Conservation (phyloP, 2,329 filamentous ascomycete species). For the Epichloe coenophiala region DNA sequence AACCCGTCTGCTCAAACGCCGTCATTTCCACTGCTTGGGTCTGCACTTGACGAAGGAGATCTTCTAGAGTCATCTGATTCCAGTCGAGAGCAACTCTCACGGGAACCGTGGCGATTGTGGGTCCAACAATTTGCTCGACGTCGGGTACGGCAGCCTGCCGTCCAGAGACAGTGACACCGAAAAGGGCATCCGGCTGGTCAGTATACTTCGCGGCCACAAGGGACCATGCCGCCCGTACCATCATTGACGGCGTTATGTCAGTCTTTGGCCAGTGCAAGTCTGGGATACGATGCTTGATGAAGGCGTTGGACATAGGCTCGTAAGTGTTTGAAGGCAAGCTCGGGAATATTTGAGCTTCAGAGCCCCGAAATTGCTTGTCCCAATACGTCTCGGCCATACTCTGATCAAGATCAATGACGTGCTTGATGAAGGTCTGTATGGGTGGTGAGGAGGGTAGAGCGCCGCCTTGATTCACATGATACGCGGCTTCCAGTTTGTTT, state of each 20-base stretch:
- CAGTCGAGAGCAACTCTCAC: conserved; percentile 16
- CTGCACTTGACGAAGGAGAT: conserved; percentile 26
- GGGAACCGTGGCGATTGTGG: conserved; percentile 16
- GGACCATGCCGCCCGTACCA: conserved; percentile 13
- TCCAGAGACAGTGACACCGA: conserved; percentile 13
- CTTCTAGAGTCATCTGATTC: conserved; percentile 12
- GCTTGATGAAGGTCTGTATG: conserved; percentile 1
- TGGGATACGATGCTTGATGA: conserved; percentile 1
- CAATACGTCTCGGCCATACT: neutral
- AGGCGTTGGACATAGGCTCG: neutral
- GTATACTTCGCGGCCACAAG: conserved; percentile 23
- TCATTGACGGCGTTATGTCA: conserved; percentile 8
- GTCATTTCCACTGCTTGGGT: conserved; percentile 6
- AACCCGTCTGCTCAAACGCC: conserved; percentile 8
- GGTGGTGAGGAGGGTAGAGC: neutral
- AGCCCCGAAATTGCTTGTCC: conserved; percentile 10
- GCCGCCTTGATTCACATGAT: conserved; percentile 12
- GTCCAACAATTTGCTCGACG: conserved; percentile 13
- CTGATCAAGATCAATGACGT: neutral
- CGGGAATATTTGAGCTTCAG: conserved; percentile 3
- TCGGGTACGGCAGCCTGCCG: conserved; percentile 11
- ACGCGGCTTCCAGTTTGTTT: conserved; percentile 27
- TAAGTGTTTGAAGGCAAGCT: neutral
- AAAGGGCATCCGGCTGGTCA: conserved; percentile 17
- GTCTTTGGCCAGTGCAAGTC: neutral